Conservation (phyloP, 805 yeast genomes). For the Barnettozyma sp. region DNA sequence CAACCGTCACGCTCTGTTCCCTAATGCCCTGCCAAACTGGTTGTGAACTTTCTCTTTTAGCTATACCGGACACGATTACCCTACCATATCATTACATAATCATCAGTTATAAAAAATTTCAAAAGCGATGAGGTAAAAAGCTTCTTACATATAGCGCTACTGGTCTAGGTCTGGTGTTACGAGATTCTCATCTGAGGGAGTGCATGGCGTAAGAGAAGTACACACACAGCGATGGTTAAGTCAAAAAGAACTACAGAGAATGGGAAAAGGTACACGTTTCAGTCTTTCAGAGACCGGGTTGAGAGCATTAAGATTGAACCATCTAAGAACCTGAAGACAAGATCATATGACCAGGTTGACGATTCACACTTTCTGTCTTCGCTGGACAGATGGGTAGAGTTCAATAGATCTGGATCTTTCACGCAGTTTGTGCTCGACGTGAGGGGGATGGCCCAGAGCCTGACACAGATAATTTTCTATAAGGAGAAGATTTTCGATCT, state of each 20-base stretch:
- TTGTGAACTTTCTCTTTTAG: too few relatives aligned
- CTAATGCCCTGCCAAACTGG: too few relatives aligned
- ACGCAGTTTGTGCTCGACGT: constrained; percentile 53
- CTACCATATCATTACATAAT: constrained; percentile 8
- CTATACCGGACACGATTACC: constrained; percentile 4
- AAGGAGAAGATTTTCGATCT: constrained; percentile 51
- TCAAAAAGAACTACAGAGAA: constrained; percentile 43
- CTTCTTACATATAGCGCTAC: background rate
- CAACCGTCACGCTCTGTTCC: too few relatives aligned
- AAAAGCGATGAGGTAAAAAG: constrained; percentile 1
- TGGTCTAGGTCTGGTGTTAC: background rate
- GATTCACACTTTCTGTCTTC: constrained; percentile 75
- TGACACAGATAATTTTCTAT: constrained; percentile 78
- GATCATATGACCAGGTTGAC: constrained; percentile 66
- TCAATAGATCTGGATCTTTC: constrained; percentile 69
- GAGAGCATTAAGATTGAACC: constrained; percentile 84
- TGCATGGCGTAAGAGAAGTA: too few relatives aligned
- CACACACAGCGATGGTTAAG: constrained; percentile 17
- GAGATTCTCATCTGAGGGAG: too few relatives aligned
- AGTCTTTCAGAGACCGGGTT: constrained; percentile 77
- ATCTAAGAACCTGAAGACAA: constrained; percentile 42
- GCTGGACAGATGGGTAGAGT: constrained; percentile 80
- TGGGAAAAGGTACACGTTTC: constrained; percentile 51
- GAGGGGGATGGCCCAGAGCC: constrained; percentile 50
- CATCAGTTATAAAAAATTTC: background rate